phyloP scores from a whole-genome alignment of 371 early-diverging fungal species.

The Mucor piriformis region DNA sequence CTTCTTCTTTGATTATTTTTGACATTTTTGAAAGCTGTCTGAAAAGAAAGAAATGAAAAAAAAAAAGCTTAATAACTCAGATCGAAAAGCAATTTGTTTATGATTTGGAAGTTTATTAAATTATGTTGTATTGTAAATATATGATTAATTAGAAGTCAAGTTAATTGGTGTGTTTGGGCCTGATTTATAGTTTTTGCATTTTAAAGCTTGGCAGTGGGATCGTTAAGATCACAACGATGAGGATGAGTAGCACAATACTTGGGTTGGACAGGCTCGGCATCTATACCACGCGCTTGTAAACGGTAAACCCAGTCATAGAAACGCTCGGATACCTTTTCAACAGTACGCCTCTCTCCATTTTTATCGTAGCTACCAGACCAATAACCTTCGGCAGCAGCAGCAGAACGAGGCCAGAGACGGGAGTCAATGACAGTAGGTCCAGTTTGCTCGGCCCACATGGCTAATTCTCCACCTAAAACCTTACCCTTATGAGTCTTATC shows the following conservation, averaged over 20 bases:
- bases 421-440: conserved; percentile 65
- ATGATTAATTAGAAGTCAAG: too few species aligned
- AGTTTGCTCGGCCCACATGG: conserved; percentile 76
- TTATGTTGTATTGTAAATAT: too few species aligned
- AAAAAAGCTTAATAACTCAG: neutral
- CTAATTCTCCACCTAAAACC: conserved; percentile 55
- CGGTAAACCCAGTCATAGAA: conserved; percentile 53
- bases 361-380: conserved; percentile 75
- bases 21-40: neutral
- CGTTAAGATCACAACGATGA: conserved; percentile 48
- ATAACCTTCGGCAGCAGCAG: conserved; percentile 73
- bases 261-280: conserved; percentile 70
- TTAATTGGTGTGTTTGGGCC: too few species aligned
- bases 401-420: conserved; percentile 74
- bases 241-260: conserved; percentile 74
- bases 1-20: conserved; percentile 10
- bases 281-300: conserved; percentile 67
- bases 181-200: neutral
- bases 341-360: conserved; percentile 44
- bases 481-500: conserved; percentile 49
- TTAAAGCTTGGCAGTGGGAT: neutral
- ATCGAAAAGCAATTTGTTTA: too few species aligned
- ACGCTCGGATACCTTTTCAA: conserved; percentile 34
- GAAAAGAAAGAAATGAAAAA: neutral
- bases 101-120: too few species aligned